A percentile compares a stretch with the other conserved stretches of the same genome.
Conservation (phyloP, 306 rosid genomes). For the cucumber (Cucumis sativus) region DNA sequence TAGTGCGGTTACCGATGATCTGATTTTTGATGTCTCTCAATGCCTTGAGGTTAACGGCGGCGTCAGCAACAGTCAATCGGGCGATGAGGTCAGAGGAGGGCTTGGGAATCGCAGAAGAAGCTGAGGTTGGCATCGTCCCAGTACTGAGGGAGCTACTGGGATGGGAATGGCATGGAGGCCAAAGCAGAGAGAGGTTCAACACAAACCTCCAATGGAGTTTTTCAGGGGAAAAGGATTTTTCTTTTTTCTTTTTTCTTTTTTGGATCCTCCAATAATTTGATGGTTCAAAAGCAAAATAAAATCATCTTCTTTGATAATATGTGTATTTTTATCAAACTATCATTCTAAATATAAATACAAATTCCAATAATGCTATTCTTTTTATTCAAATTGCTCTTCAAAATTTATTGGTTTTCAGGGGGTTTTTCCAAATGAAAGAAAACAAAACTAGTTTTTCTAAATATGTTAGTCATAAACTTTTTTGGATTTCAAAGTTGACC, state of each 20-base stretch:
- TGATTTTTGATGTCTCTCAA: slow-evolving; percentile 79
- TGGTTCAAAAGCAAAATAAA: neutral
- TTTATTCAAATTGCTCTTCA: no score
- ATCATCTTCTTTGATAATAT: neutral
- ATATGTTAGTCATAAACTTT: no score
- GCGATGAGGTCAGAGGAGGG: slow-evolving; percentile 46
- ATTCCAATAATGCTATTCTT: no score
- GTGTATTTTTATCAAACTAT: neutral
- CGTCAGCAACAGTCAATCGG: slow-evolving; percentile 53
- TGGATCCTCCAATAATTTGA: neutral
- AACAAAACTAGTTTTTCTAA: no score
- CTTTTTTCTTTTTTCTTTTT: neutral
- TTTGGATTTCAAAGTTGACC: no score
- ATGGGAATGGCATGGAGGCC: slow-evolving; percentile 35
- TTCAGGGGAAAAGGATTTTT: neutral
- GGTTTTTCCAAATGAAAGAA: no score
- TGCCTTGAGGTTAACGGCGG: slow-evolving; percentile 58
- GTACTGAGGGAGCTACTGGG: slow-evolving; percentile 7
- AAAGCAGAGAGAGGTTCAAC: slow-evolving; percentile 1
- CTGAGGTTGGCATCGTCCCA: slow-evolving; percentile 44
- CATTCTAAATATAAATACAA: neutral
- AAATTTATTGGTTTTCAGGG: no score
- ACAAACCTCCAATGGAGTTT: neutral
- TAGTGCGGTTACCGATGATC: slow-evolving; percentile 95
- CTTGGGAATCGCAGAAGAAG: slow-evolving; percentile 22